Evolutionary conservation across 73 alveolate species (phyloP), one percentile per base, ranked within the genome.

Genomic region (Paramecium octaurelia): DNA sequence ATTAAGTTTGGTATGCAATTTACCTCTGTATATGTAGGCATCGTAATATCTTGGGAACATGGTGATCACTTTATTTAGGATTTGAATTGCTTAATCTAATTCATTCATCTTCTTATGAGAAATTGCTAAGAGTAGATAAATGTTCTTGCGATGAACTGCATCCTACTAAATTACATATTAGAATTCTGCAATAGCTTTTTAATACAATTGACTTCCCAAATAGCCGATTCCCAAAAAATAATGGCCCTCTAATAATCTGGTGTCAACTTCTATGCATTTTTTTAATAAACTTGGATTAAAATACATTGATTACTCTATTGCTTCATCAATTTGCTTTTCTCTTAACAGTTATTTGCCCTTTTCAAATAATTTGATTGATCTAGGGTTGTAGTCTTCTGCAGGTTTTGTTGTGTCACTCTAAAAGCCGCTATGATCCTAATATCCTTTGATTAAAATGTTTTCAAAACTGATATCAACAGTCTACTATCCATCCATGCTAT

Each of bases 21-120:
- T 93, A 4, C 96, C 96, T 87, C 96, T 64, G 12, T 83, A 86
- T 18, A 93, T 87, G 23, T 87, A 93, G 4, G 94, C 96, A 86
- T 93, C 96, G 68, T 71, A 60, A 73, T 86, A 93, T 87, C 76
- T 90, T n/a, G 96, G 95, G 38, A 70, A 90, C 54, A 85, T 89
- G 9, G 16, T 35, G 1, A 93, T 44, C 9, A 92, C 96, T 93
- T 92, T 93, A 6, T 88, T 89, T 24, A 89, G 48, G 27, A 54
- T 70, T 70, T 42, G 31, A 12, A 89, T 89, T 18, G 94, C 94
- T 70, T 64, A 48, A 23, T 77, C 92, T 57, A 89, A 35, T 70
- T 93, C 86, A 36, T 86, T 84, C 43, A 76, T n/a, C 21, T 86
- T 92, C 21, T 86, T 86, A 88, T 64, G 91, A 21, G 93, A 57